Base-by-base conservation (phyloP, 805 yeast genomes). In the Metschnikowia reukaufii region DNA sequence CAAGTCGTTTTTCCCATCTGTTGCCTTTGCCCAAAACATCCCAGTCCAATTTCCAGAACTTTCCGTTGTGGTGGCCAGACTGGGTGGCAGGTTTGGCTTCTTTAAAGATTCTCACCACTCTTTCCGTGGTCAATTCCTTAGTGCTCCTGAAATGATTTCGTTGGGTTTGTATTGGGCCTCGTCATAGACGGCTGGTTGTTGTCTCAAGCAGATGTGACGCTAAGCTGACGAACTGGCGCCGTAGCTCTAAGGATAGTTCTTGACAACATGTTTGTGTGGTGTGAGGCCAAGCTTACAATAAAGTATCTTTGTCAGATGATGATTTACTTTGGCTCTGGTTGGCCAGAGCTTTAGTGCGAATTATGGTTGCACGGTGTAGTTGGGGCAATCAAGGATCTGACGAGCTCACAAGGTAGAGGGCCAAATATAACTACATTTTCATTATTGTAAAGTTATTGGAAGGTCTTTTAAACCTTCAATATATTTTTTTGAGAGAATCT, bases 1-100 rank as follows among this genome's bases (percentile, higher is more conserved):
- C 63, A 88, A 73, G 64, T 86, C 92, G 67, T 88, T 88, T n/a
- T 63, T 88, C 96, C 96, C 96, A 88, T 63, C 94, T 74, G 72
- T 88, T 82, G 18, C 86, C 88, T 60, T 83, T 81, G 37, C 82
- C 82, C 47, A 84, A 69, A 35, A 87, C 78, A 61, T 88, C 96
- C 92, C 94, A 88, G 67, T 88, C 95, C 47, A 88, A 62, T 59
- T 80, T 82, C 96, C 96, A 88, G 55, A 61, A 64, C 45, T 68
- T 64, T 16, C 78, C 74, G 59, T 79, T 76, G 58, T 73, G 70
- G 47, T 67, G 65, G 10, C 91, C 88, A 30, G 88, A 81, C 70
- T 88, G 96, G 15, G 91, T 88, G 32, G 96, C 95, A 13, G 88
- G 74, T 67, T 86, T 85, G 51, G 89, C 68, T 61, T 85, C 89